Base-by-base conservation (phyloP, 352 stramenopile genomes). In the Globisporangium paddicum region DNA sequence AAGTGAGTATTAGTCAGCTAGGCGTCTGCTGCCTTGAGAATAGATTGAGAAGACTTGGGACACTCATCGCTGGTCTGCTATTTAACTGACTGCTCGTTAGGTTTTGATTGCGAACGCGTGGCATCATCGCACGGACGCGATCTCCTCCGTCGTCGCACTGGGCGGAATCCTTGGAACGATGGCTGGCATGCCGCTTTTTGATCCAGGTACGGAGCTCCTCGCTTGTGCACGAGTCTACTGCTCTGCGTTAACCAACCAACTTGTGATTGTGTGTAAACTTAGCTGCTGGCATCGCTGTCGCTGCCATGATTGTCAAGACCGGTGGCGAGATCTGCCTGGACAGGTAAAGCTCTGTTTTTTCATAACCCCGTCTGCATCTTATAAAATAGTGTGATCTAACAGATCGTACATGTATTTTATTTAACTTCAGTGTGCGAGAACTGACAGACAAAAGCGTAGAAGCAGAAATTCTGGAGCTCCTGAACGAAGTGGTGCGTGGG, bases 81-180 rank as follows among this genome's bases (percentile, higher is more conserved):
- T 32, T 32, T 32, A 6, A 7, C 28, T 42, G 47, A 19, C 9
- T 41, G 23, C n/a, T 48, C 4, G 6, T 2, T 28, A 91, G 68
- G 92, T 98, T 19, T 73, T 99, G 40, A 97, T 98, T 61, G 96
- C 96, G 16, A 99, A 99, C 80, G 96, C 96, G 7, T 99, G 96
- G 96, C 96, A 99, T 56, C 89, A 97, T 56, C 87, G 89, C 14
- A 95, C 87, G 1, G 89, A 97, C 45, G 87, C 89, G 2, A 90
- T 96, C 41, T 96, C 89, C n/a, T 97, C 89, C 0, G 64, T 97
- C 18, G 80, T 96, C 1, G 88, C 89, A 2, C 60, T 96, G 6
- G 75, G 67, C 56, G 84, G 84, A 18, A 94, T 94, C 61, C 40
- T 89, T 1, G 84, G 84, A 5, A 81, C 77, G 1, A 91, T 94